phyloP scores from a whole-genome alignment of 108 stramenopile genomes.

The Fragilaria crotonensis region DNA sequence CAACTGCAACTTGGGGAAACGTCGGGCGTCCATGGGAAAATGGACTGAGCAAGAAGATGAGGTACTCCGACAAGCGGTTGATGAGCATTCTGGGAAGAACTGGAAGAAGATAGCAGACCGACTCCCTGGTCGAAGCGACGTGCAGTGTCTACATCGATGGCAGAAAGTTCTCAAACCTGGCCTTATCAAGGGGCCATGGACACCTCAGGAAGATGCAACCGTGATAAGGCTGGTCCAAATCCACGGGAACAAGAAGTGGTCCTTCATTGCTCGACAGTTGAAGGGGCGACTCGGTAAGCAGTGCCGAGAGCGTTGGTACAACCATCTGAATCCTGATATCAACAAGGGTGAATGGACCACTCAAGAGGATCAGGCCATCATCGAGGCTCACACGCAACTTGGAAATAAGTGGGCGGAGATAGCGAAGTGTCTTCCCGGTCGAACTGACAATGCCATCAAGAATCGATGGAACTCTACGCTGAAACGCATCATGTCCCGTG shows the following conservation, averaged over 20 bases:
- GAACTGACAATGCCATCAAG: slow-evolving; percentile 98
- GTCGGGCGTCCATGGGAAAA: slow-evolving; percentile 80
- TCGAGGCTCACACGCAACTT: slow-evolving; percentile 62
- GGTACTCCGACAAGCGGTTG: slow-evolving; percentile 74
- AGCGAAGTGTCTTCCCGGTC: slow-evolving; percentile 85
- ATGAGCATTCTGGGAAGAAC: slow-evolving; percentile 78
- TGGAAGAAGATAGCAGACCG: slow-evolving; percentile 92
- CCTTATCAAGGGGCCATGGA: slow-evolving; percentile 97
- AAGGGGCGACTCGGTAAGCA: slow-evolving; percentile 95
- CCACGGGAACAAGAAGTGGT: slow-evolving; percentile 89
- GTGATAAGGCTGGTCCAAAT: slow-evolving; percentile 60
- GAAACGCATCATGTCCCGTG: slow-evolving; percentile 47
- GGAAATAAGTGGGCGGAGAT: slow-evolving; percentile 97
- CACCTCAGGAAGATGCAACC: slow-evolving; percentile 88
- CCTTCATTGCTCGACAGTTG: slow-evolving; percentile 85
- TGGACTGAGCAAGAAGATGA: slow-evolving; percentile 83
- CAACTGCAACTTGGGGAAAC: slow-evolving; percentile 28
- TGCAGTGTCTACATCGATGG: slow-evolving; percentile 98
- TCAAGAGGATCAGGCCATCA: slow-evolving; percentile 81
- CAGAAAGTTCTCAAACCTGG: slow-evolving; percentile 98
- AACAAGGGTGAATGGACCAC: slow-evolving; percentile 91
- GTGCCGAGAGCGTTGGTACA: slow-evolving; percentile 99
- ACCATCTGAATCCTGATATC: slow-evolving; percentile 95
- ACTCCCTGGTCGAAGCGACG: slow-evolving; percentile 80
- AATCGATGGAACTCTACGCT: slow-evolving; percentile 94